Base-by-base conservation (phyloP, 1,139 yeast species). In the Pichia sp. region DNA sequence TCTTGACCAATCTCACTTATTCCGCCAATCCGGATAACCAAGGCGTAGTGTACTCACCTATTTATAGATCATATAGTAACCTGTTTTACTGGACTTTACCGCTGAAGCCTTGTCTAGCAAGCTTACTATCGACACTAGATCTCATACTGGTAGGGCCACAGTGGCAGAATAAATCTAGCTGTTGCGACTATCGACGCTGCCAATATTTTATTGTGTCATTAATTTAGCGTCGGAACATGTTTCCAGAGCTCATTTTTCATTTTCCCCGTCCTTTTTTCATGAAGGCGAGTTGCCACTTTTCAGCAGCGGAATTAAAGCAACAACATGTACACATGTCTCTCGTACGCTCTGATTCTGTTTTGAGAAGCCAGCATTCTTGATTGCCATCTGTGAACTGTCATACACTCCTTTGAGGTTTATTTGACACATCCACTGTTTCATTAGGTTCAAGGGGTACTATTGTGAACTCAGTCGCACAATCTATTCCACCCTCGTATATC, bases 1-100 rank as follows among this genome's bases (percentile, higher is more conserved):
- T 55, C 61, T 3, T 72, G 57, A 50, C 51, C 4, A n/a, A 16
- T 25, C 28, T 25, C 6, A 25, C 28, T 25, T 25, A 25, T 25
- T 9, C 28, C 6, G 8, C 9, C 9, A 9, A 25, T 25, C 28
- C 8, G 9, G 28, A 25, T 25, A 25, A n/a, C n/a, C n/a, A n/a
- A n/a, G n/a, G n/a, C n/a, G n/a, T 25, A 25, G 9, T 25, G 28
- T 9, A 25, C 9, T 6, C 9, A 9, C 28, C 6, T 6, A 25
- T 25, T 25, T 25, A 25, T 25, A 25, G 9, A 25, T 6, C 28
- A 6, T 25, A 6, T 6, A 25, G 9, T 25, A 25, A 25, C 28
- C 28, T 6, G 8, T 6, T 9, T 25, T 25, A 25, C 8, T 25
- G 9, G 9, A 25, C 28, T 9, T 25, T 25, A 6, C 28, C 6